phyloP scores from a whole-genome alignment of 1,139 yeast species.

The Scheffersomyces segobiensis region DNA sequence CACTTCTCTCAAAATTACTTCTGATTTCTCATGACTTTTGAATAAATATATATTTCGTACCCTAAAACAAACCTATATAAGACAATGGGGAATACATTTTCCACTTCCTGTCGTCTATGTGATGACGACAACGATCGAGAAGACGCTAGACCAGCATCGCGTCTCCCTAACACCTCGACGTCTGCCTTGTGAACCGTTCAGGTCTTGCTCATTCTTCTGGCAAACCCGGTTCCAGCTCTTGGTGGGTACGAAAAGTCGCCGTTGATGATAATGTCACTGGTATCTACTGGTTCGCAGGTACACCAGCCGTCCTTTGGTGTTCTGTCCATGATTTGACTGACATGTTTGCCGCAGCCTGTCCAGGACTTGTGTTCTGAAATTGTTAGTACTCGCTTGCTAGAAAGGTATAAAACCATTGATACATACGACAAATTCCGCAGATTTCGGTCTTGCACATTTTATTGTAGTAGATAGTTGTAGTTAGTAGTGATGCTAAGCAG shows the following conservation, averaged over 20 bases:
- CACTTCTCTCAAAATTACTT: not conserved
- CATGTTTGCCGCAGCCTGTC: constrained; percentile 45
- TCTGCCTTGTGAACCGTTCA: not conserved
- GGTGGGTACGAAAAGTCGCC: constrained; percentile 36
- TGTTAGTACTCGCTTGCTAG: constrained; percentile 16
- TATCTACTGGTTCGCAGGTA: constrained; percentile 33
- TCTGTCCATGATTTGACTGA: constrained; percentile 34
- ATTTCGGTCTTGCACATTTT: constrained; percentile 38
- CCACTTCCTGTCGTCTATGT: not conserved
- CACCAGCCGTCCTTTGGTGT: constrained; percentile 41
- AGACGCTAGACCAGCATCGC: not conserved
- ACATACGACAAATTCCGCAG: constrained; percentile 38
- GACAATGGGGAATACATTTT: not conserved
- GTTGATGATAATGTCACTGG: constrained; percentile 10
- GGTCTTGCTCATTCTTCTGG: constrained; percentile 16
- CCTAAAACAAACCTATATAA: not conserved
- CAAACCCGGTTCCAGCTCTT: constrained; percentile 45
- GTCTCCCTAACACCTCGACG: too few species aligned
- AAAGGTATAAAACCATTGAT: constrained; percentile 13
- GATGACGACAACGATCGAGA: not conserved
- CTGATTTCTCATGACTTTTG: too few species aligned
- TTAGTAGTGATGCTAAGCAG: too few species aligned
- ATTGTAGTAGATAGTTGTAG: not conserved
- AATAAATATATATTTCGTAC: not conserved
- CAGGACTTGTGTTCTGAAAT: constrained; percentile 34